phyloP scores from a whole-genome alignment of 1,139 yeast species.

The Citeromyces siamensis region DNA sequence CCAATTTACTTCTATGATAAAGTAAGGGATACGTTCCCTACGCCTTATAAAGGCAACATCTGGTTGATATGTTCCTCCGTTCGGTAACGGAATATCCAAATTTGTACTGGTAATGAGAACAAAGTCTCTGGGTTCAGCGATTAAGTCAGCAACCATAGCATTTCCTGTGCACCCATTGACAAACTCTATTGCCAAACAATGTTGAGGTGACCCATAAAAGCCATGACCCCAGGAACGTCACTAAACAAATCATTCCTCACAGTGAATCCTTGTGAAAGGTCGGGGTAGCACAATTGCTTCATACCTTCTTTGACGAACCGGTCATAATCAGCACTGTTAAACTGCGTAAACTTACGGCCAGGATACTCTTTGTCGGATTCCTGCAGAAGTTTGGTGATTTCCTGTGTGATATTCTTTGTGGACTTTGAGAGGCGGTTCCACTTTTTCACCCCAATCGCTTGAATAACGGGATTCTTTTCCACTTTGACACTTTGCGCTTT shows the following conservation, averaged over 20 bases:
- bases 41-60: background rate
- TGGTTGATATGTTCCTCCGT: background rate
- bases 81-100: background rate
- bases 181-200: background rate
- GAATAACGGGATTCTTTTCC: background rate
- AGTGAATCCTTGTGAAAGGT: background rate
- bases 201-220: background rate
- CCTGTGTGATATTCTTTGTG: background rate
- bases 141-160: background rate
- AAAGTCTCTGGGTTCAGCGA: background rate
- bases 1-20: background rate
- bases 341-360: background rate
- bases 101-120: background rate
- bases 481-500: too few relatives aligned
- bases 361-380: background rate
- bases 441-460: background rate
- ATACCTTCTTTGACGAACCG: background rate
- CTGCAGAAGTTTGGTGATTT: background rate
- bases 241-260: background rate
- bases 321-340: background rate
- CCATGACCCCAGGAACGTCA: background rate
- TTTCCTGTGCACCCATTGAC: background rate
- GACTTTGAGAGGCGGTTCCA: slow-evolving; percentile 1
- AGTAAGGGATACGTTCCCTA: background rate
- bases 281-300: background rate